Evolutionary conservation across 73 alveolate species (phyloP).

Genomic region (Durusdinium trenchii): DNA sequence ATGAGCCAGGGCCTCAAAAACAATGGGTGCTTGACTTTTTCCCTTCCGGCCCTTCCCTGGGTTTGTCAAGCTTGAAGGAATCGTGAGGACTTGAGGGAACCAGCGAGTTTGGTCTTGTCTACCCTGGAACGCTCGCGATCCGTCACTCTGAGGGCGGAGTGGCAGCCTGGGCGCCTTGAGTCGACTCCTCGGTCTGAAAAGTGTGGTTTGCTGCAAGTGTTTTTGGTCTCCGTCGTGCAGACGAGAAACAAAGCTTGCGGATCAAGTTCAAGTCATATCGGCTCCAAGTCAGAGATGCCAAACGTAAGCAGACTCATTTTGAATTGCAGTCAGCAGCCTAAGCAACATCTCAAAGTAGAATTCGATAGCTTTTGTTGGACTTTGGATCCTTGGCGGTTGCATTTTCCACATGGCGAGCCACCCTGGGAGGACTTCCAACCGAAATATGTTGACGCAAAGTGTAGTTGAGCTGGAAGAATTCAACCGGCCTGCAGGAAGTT

Average conservation of each 20-base stretch:
- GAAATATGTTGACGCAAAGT: background rate
- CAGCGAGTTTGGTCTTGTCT: no score
- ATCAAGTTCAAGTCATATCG: no score
- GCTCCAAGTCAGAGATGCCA: no score
- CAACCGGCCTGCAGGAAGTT: background rate
- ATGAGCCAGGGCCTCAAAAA: background rate
- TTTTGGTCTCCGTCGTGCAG: no score
- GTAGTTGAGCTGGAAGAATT: background rate
- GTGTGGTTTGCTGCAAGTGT: no score
- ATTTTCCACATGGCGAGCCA: conserved; percentile 55
- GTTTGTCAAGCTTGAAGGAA: no score
- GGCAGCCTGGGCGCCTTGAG: conserved; percentile 47
- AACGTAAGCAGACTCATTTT: no score
- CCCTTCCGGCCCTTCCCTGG: no score
- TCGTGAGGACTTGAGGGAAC: no score
- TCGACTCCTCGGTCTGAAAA: no score
- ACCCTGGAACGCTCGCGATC: no score
- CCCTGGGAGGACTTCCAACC: conserved; percentile 5
- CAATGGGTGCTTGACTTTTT: background rate
- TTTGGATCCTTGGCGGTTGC: background rate
- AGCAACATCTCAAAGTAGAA: background rate
- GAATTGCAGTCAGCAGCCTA: background rate
- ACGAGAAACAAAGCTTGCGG: no score
- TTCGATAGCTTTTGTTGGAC: background rate
- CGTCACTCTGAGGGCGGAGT: conserved; percentile 24